Conservation (phyloP, 345 rosid species). For the Firmiana major region DNA sequence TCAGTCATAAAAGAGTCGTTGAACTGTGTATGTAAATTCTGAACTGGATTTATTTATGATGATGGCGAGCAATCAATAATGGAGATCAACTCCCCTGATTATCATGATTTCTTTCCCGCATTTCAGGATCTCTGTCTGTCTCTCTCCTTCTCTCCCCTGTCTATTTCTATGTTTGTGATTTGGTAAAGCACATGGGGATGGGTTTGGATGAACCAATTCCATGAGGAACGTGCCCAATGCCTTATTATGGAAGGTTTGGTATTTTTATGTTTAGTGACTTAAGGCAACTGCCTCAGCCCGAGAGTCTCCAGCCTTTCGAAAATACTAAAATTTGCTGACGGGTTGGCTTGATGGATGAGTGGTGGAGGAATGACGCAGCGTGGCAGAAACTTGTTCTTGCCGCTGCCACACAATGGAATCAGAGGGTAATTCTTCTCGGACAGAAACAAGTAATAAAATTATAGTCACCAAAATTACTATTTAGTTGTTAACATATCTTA, state of each 20-base stretch:
- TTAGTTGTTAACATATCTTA: neutral
- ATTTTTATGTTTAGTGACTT: neutral
- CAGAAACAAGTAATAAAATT: neutral
- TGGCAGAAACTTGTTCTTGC: no score
- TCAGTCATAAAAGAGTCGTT: slow-evolving; percentile 31
- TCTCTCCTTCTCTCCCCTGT: neutral
- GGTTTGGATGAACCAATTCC: neutral
- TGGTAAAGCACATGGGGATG: neutral
- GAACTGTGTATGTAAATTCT: slow-evolving; percentile 32
- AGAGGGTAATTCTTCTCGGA: neutral
- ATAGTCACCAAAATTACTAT: neutral
- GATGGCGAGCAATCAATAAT: slow-evolving; percentile 27
- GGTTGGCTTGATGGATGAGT: no score
- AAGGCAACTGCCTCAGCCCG: neutral
- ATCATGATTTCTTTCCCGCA: no score
- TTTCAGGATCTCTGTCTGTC: neutral
- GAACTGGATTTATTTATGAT: slow-evolving; percentile 25
- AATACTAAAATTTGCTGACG: no score
- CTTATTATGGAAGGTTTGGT: neutral
- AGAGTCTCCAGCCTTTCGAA: neutral
- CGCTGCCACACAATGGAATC: neutral
- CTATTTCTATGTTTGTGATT: neutral
- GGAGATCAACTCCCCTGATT: neutral
- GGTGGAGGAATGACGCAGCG: no score
- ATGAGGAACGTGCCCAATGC: neutral